A percentile compares a stretch with the other conserved stretches of the same genome.
Conservation (phyloP, 106 monocot species). For the Dioscorea alata region DNA sequence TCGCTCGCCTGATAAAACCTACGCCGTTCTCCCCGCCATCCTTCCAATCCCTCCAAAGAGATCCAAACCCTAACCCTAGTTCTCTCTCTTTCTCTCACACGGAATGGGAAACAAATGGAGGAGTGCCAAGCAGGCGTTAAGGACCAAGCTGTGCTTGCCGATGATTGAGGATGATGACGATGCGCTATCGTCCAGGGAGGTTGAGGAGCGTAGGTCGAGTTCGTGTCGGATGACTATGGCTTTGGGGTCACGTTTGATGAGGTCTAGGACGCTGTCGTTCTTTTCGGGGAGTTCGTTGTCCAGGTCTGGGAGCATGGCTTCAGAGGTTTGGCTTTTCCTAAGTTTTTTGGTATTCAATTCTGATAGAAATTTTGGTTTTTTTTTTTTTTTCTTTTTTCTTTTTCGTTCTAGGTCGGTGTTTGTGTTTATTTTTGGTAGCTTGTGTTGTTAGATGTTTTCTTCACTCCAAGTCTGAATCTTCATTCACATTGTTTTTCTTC, state of each 20-base stretch:
- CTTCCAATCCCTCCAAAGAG: no score
- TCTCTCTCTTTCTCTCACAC: no score
- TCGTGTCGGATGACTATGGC: not conserved
- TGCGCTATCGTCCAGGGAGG: not conserved
- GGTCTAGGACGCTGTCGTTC: no score
- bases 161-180: conserved; percentile 4
- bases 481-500: not conserved
- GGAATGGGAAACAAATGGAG: conserved; percentile 19
- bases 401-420: not conserved
- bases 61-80: no score
- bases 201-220: not conserved
- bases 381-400: no score
- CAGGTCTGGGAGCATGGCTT: conserved; percentile 21
- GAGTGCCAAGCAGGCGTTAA: conserved; percentile 26
- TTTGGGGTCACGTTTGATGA: no score
- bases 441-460: not conserved
- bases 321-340: conserved; percentile 18
- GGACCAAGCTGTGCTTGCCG: conserved; percentile 24
- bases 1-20: no score
- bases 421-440: no score
- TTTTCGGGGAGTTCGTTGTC: conserved; percentile 4
- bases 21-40: no score
- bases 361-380: not conserved
- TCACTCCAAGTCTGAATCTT: not conserved
- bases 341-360: not conserved